A percentile compares a stretch with the other conserved stretches of the same genome.
Conservation (phyloP, 2,329 filamentous ascomycete species). For the Fusarium keratoplasticum region DNA sequence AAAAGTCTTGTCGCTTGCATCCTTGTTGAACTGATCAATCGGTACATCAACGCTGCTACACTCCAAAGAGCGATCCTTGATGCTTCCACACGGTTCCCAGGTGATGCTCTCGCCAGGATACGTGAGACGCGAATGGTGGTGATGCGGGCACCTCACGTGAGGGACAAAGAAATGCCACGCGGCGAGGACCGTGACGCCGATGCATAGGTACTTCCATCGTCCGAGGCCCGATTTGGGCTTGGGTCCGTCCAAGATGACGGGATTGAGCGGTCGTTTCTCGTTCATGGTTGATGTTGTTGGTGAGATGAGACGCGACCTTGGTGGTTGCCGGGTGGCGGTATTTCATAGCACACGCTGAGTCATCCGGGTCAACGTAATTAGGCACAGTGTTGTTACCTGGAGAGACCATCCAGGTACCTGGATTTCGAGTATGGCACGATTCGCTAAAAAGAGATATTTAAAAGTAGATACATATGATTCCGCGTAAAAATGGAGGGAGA, state of each 20-base stretch:
- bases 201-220: conserved; percentile 29
- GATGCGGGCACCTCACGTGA: conserved; percentile 14
- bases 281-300: conserved; percentile 6
- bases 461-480: not conserved
- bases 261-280: conserved; percentile 9
- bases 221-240: not conserved
- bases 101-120: conserved; percentile 28
- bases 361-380: not conserved
- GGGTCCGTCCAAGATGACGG: not conserved
- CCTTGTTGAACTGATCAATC: conserved; percentile 57
- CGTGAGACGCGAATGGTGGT: not conserved
- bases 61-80: conserved; percentile 53
- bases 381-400: not conserved
- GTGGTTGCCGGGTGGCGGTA: not conserved
- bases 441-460: not conserved
- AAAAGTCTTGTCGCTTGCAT: conserved; percentile 53
- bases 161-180: conserved; percentile 21
- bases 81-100: conserved; percentile 55
- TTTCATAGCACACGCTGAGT: not conserved
- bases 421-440: not conserved
- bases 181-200: conserved; percentile 7
- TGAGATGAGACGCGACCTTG: not conserved
- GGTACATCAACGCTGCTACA: conserved; percentile 59
- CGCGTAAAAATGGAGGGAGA: not conserved
- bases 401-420: not conserved